Percentiles rank a stretch among this genome's conserved stretches.
These are phyloP conservation scores for Aspergillus sp. DNA, from an alignment of 2,329 filamentous ascomycete species.

Conservation along the genomic window DNA sequence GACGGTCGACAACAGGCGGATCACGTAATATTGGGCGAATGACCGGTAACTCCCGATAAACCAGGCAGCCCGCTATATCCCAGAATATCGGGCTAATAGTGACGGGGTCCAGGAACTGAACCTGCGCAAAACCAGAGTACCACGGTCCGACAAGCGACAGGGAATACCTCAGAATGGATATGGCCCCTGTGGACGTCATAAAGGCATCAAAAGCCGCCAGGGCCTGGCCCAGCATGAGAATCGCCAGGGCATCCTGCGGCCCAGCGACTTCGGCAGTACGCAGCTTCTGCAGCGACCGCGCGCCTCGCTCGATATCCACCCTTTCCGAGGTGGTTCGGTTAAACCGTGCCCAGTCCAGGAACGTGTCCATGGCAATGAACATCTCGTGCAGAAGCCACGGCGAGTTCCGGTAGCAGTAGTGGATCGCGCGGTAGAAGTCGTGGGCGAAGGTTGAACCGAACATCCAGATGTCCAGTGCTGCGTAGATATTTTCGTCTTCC, in stretches of 20 bases:
- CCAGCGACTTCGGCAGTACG: slow-evolving; percentile 1
- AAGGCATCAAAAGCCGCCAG: slow-evolving; percentile 11
- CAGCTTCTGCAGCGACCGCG: slow-evolving; percentile 4
- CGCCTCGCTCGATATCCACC: slow-evolving; percentile 4
- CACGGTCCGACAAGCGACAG: slow-evolving; percentile 6
- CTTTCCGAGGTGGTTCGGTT: slow-evolving; percentile 2
- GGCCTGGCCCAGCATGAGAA: slow-evolving; percentile 7
- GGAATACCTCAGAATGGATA: slow-evolving; percentile 10
- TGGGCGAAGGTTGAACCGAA: slow-evolving; percentile 5
- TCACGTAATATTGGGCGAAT: slow-evolving; percentile 1
- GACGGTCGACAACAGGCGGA: slow-evolving; percentile 3
- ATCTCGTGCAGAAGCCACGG: slow-evolving; percentile 4
- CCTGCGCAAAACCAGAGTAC: slow-evolving; percentile 1
- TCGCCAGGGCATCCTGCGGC: slow-evolving; percentile 7
- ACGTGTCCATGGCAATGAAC: slow-evolving; percentile 3
- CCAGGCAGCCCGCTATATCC: slow-evolving; percentile 3
- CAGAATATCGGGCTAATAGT: slow-evolving; percentile 4
- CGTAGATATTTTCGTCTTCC: slow-evolving; percentile 2
- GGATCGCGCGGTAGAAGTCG: slow-evolving; percentile 3
- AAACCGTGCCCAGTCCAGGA: slow-evolving; percentile 4
- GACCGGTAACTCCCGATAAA: slow-evolving; percentile 4
- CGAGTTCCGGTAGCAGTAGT: slow-evolving; percentile 4
- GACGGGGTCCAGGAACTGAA: slow-evolving; percentile 2
- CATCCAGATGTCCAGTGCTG: slow-evolving; percentile 4
- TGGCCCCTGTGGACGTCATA: slow-evolving; percentile 5